Evolutionary conservation across 495 filamentous ascomycete genomes (phyloP), one percentile per base, ranked within the genome.

Genomic region (Penicillium samsonianum): DNA sequence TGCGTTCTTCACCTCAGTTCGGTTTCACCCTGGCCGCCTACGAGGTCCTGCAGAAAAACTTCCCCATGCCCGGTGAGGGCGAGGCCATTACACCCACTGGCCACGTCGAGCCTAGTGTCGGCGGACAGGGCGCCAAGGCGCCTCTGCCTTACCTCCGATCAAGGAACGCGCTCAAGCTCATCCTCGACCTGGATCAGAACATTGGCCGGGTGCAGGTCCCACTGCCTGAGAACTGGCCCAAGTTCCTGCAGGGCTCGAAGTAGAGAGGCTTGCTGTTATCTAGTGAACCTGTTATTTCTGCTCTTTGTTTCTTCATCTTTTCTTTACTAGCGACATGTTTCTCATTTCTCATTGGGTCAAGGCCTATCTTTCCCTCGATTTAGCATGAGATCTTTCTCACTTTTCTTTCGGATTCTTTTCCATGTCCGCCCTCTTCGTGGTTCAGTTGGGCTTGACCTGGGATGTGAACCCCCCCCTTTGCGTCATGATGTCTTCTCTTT

Each of bases 11-110:
- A 1, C 94, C 94, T 20, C 94, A 98, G 67, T 98, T 98, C 75
- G 94, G 94, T 55, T 98, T 96, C 77, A 98, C 94, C 3, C 83
- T 98, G 9, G 94, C 94, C 4, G 88, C 88, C 9, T 98, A 98
- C 71, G 94, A 98, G 72, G 78, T 98, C 25, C 79, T 98, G 47
- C 90, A 96, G 78, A 89, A 83, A 52, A 40, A 84, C 51, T 74
- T 98, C 40, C 94, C 95, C 4, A 86, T 91, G 80, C 90, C 91
- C 4, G 92, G 89, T 9, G 69, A 79, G 23, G 79, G 78, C 30
- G 72, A 80, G 37, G 81, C 82, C 22, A 65, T 71, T 37, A 58
- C 62, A 2, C 75, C 78, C 20, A 66, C 65, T 35, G 80, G 80
- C 20, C 65, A 76, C 28, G 67, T 78, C 25, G 79, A 84, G 67